phyloP scores from a whole-genome alignment of 108 stramenopile species.

The Bacterosira constricta region DNA sequence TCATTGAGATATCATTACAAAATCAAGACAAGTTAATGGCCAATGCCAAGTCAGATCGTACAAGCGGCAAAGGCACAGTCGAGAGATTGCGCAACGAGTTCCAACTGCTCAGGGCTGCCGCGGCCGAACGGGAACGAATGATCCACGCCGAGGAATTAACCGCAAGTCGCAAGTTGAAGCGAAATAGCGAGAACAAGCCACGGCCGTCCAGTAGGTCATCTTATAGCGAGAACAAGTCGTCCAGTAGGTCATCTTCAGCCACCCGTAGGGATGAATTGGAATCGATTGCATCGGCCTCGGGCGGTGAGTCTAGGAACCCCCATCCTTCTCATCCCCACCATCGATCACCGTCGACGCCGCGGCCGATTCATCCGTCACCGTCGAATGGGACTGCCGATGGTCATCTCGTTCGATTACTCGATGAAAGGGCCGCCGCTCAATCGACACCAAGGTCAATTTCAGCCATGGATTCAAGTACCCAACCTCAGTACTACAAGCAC shows the following conservation, averaged over 20 bases:
- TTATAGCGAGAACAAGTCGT: too few relatives aligned
- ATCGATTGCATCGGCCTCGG: background rate
- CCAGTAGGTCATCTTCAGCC: conserved; percentile 17
- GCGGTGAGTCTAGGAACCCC: conserved; percentile 15
- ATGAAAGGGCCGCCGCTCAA: conserved; percentile 46
- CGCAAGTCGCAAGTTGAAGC: conserved; percentile 31
- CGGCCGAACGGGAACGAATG: conserved; percentile 43
- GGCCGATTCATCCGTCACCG: background rate
- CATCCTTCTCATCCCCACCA: conserved; percentile 8
- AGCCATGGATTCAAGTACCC: conserved; percentile 20
- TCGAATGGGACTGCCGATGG: conserved; percentile 23
- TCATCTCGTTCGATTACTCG: conserved; percentile 42
- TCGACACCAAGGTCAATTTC: conserved; percentile 21
- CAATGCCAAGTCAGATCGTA: conserved; percentile 30
- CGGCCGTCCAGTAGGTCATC: too few relatives aligned
- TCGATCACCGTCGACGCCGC: conserved; percentile 11
- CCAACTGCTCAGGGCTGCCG: conserved; percentile 42
- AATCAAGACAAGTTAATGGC: conserved; percentile 29
- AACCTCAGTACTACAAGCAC: background rate
- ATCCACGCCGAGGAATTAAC: conserved; percentile 40
- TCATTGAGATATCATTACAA: conserved; percentile 42
- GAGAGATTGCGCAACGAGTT: conserved; percentile 49
- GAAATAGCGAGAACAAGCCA: conserved; percentile 4
- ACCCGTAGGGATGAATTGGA: background rate
- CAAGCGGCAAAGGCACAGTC: conserved; percentile 30